Conservation (phyloP, 2,329 filamentous ascomycete species). For the Meredithiella fracta region DNA sequence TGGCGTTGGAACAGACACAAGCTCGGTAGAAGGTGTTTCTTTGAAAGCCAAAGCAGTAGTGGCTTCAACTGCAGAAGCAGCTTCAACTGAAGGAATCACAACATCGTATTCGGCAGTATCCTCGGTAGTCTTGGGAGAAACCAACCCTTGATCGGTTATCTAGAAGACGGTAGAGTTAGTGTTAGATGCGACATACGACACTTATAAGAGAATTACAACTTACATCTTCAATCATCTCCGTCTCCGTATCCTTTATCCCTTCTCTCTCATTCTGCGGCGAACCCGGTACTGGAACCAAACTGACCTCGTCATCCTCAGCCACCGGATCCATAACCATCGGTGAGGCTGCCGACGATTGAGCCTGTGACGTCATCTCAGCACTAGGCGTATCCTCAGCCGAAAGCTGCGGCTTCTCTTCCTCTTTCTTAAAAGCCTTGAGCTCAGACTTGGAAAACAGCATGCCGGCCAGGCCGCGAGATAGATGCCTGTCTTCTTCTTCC, state of each 20-base stretch:
- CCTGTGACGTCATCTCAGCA: not conserved
- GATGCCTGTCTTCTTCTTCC: constrained; percentile 21
- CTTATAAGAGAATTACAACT: too few relatives aligned
- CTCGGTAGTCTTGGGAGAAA: too few relatives aligned
- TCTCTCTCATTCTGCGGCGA: not conserved
- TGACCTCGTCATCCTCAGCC: constrained; percentile 11
- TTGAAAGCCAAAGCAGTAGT: not conserved
- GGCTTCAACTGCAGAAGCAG: not conserved
- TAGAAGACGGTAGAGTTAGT: too few relatives aligned
- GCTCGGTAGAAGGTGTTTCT: not conserved
- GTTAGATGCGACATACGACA: too few relatives aligned
- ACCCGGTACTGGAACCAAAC: constrained; percentile 14
- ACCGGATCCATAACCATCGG: constrained; percentile 16
- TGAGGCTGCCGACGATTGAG: not conserved
- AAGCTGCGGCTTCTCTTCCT: constrained; percentile 17
- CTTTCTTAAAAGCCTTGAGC: constrained; percentile 33
- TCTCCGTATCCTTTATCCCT: not conserved
- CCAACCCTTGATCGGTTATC: too few relatives aligned
- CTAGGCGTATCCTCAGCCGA: not conserved
- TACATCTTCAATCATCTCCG: too few relatives aligned
- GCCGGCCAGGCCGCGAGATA: constrained; percentile 33
- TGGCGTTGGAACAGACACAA: not conserved
- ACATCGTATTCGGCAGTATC: too few relatives aligned
- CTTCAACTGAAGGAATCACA: not conserved
- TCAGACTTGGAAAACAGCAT: constrained; percentile 44